Percentiles rank a stretch among this genome's conserved stretches.
These are phyloP conservation scores for Magnaporthiopsis incrustans DNA, from an alignment of 2,329 filamentous ascomycete genomes.

Conservation along the genomic window DNA sequence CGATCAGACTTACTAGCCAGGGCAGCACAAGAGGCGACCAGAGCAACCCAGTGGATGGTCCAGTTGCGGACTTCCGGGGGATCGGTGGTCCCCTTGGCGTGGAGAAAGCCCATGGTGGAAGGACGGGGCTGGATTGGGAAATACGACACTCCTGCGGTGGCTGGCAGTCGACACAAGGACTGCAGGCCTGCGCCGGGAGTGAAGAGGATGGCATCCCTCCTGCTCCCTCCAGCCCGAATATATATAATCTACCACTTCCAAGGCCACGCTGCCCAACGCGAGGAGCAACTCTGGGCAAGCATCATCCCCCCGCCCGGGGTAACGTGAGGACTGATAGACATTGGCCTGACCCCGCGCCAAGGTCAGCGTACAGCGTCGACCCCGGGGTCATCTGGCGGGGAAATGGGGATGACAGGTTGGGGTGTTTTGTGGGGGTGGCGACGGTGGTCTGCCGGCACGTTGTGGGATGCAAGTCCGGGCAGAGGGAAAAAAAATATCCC, in stretches of 20 bases:
- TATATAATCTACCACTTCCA: not conserved
- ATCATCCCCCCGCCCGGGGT: not conserved
- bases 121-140: not conserved
- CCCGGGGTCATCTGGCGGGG: not conserved
- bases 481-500: not conserved
- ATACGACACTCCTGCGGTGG: too few species aligned
- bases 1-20: not conserved
- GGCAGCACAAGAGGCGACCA: constrained; percentile 5
- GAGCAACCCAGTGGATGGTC: constrained; percentile 6
- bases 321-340: not conserved
- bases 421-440: not conserved
- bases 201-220: too few species aligned
- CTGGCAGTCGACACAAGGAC: not conserved
- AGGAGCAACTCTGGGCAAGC: not conserved
- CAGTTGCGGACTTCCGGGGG: constrained; percentile 7
- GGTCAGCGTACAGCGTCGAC: not conserved
- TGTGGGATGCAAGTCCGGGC: not conserved
- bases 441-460: too few species aligned
- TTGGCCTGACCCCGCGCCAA: not conserved
- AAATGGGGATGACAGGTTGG: not conserved
- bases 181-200: too few species aligned
- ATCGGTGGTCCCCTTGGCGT: constrained; percentile 1
- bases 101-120: constrained; percentile 1
- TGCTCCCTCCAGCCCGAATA: too few species aligned
- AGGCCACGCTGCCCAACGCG: not conserved